phyloP scores from a whole-genome alignment of 176 grass and related monocot species.

The Stipa capillata region DNA sequence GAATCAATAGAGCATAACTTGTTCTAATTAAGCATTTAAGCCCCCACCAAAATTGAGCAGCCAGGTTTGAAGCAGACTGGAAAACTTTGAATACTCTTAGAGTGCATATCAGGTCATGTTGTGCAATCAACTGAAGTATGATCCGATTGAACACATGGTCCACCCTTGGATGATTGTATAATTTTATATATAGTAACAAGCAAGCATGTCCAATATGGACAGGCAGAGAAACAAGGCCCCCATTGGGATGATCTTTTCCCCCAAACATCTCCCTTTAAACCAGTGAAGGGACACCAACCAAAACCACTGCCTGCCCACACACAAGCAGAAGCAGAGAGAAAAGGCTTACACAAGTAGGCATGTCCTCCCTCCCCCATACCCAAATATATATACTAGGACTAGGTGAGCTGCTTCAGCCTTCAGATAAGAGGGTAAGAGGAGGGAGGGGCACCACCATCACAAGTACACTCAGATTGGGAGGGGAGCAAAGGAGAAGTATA shows the following conservation, averaged over 20 bases:
- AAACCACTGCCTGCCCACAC: slow-evolving; percentile 21
- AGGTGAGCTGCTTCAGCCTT: slow-evolving; percentile 26
- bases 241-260: neutral
- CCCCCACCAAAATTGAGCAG: too few relatives aligned
- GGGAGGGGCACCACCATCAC: neutral
- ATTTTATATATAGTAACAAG: slow-evolving; percentile 12
- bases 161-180: slow-evolving; percentile 33
- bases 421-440: neutral
- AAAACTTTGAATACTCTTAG: neutral
- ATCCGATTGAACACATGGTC: neutral
- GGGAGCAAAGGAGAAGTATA: slow-evolving; percentile 20
- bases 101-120: neutral
- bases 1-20: neutral
- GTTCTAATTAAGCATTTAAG: neutral
- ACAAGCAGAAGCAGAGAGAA: slow-evolving; percentile 9
- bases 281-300: slow-evolving; percentile 34
- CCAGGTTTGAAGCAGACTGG: neutral
- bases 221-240: slow-evolving; percentile 17
- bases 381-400: slow-evolving; percentile 35
- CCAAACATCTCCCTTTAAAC: slow-evolving; percentile 36
- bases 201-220: slow-evolving; percentile 27
- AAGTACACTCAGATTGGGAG: slow-evolving; percentile 32
- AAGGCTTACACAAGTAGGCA: slow-evolving; percentile 29
- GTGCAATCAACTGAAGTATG: neutral
- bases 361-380: slow-evolving; percentile 11